Base-by-base conservation (phyloP, 148 eudicot species). In the Arbutus unedo region DNA sequence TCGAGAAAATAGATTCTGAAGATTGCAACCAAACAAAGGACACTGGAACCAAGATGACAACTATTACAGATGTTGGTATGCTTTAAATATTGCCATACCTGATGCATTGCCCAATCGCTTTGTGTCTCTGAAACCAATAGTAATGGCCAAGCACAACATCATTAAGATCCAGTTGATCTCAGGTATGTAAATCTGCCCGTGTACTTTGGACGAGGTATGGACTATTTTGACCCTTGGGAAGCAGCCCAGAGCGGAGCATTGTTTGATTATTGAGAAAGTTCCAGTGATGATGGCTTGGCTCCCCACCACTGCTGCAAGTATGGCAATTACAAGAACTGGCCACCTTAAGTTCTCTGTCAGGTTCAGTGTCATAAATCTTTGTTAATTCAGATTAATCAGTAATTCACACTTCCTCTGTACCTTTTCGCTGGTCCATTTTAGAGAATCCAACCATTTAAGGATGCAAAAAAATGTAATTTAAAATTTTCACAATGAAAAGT, bases 251-350 rank as follows among this genome's bases (percentile, higher is more conserved):
- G 98, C 91, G 3, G 94, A 93, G 83, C 99, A 96, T 83, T 96
- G 99, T 83, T 96, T 96, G 82, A 96, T 96, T 77, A 94, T 94
- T 23, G 99, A 96, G 83, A 96, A 96, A 11, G 99, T 96, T 84
- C 97, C 99, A 1, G 99, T 96, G 76, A 96, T 96, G 82, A 94
- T 91, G 53, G 99, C 99, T 89, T 94, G 98, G 90, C 99, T 92
- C 82, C 98, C 99, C 41, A 94, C 98, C 16, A 96, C 98, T 38
- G 99, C 99, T 38, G 99, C 99, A 56, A 94, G 91, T 84, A 96
- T 90, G 51, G 99, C 99, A 64, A 96, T 92, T 81, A 85, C 93
- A 71, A 94, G 84, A 73, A 96, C 94, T 1, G 99, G 99, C 98
- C 95, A 94, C 85, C 99, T 93, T 73, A 96, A 82, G 77, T 70